A percentile compares a stretch with the other conserved stretches of the same genome.
Conservation (phyloP, 371 early-diverging fungal species). For the Mucor saturninus region DNA sequence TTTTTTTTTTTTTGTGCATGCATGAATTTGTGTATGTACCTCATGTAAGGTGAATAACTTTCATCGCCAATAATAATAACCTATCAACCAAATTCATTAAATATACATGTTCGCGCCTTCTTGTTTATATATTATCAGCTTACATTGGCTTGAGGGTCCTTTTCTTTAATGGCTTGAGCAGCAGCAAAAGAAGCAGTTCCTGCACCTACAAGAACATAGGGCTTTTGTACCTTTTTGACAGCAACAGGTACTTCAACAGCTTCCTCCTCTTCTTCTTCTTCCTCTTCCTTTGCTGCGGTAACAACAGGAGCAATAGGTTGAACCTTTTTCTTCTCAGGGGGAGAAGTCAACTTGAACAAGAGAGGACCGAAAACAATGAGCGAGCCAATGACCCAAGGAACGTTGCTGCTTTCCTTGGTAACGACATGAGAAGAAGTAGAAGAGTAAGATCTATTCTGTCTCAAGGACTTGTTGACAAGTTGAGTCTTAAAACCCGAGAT, state of each 20-base stretch:
- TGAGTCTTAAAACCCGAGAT: conserved; percentile 6
- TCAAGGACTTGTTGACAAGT: background rate
- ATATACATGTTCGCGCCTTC: no score
- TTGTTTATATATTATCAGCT: background rate
- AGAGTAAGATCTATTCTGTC: conserved; percentile 7
- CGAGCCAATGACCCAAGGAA: conserved; percentile 64
- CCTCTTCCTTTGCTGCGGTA: conserved; percentile 15
- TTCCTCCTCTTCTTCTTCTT: conserved; percentile 17
- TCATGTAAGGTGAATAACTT: conserved; percentile 68
- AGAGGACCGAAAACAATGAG: conserved; percentile 63
- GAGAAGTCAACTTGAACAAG: conserved; percentile 64
- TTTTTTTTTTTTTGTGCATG: background rate
- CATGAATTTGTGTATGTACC: conserved; percentile 29
- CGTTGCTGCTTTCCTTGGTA: conserved; percentile 38
- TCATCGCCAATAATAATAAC: conserved; percentile 73
- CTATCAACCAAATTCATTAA: conserved; percentile 22
- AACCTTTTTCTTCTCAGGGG: conserved; percentile 47
- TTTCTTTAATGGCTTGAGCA: conserved; percentile 71
- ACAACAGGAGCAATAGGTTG: background rate
- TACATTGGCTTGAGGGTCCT: conserved; percentile 71
- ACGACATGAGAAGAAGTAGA: conserved; percentile 1
- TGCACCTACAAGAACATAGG: conserved; percentile 66
- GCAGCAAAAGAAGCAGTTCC: conserved; percentile 75
- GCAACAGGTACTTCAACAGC: conserved; percentile 4
- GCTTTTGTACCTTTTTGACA: conserved; percentile 39